phyloP scores from a whole-genome alignment of 2,329 filamentous ascomycete species.

The Aspergillus fumigatiaffinis region DNA sequence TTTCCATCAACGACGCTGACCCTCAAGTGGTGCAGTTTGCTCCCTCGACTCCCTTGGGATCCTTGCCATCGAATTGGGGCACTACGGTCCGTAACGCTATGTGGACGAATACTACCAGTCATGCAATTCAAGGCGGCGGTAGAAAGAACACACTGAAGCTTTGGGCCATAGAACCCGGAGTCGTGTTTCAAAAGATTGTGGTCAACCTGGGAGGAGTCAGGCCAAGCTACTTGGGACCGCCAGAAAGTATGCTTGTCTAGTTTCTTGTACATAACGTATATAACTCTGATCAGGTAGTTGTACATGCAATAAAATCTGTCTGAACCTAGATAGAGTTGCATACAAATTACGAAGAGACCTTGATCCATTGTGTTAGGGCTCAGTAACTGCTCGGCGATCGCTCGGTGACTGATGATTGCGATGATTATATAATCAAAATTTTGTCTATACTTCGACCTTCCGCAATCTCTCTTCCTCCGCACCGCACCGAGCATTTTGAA shows the following conservation, averaged over 20 bases:
- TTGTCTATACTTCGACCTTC: neutral
- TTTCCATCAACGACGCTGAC: conserved; percentile 43
- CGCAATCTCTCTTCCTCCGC: neutral
- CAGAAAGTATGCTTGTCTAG: conserved; percentile 42
- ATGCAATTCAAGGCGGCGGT: conserved; percentile 39
- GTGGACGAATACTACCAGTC: conserved; percentile 32
- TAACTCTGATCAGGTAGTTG: neutral
- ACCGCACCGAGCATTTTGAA: no score
- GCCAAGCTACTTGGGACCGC: conserved; percentile 54
- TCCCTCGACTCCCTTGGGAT: conserved; percentile 18
- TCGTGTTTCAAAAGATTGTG: conserved; percentile 56
- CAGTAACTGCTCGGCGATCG: no score
- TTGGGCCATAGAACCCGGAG: conserved; percentile 51
- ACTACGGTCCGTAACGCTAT: conserved; percentile 8
- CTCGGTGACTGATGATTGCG: no score
- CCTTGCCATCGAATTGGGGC: conserved; percentile 7
- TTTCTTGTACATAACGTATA: neutral
- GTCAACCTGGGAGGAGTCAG: conserved; percentile 54
- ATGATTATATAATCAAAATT: no score
- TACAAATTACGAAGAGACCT: no score
- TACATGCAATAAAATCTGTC: neutral
- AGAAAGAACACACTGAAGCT: conserved; percentile 47
- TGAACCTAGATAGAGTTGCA: no score
- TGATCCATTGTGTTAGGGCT: no score
- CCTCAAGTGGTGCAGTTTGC: conserved; percentile 41